Evolutionary conservation across 2,329 filamentous ascomycete species (phyloP), one percentile per base, ranked within the genome.

Genomic region (Dactylellina parvicollis): DNA sequence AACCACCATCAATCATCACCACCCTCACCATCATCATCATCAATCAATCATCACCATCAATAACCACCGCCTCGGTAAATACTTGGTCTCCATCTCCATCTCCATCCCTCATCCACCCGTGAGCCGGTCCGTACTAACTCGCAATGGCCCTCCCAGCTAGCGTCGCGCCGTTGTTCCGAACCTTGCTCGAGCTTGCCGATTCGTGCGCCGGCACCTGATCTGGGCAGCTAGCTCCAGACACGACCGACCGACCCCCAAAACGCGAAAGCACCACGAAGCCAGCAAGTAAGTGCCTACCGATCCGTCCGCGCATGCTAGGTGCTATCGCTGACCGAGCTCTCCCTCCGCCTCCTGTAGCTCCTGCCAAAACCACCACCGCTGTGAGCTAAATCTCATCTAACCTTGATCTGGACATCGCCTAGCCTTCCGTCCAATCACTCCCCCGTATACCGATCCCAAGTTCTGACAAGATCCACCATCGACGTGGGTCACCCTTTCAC

Each of bases 381-480:
- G 49, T 56, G n/a, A 61, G 57, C 57, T 50, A 49, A 59, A 34
- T 26, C 30, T 8, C 20, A 16, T 61, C 42, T 61, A 61, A 32
- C 54, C 62, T 66, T 26, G 12, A 67, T 72, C 67, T 36, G 60
- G 59, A 72, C 67, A 57, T 64, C 57, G 47, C 69, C 54, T 66
- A 50, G 44, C 54, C 60, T 36, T 22, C 54, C 46, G 47, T 73
- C 69, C 69, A 73, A 72, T 61, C 60, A 59, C 54, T 55, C 36
- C 60, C 64, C 36, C 66, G 56, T 59, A 36, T 55, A 52, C 50
- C 42, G 16, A 28, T 32, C 55, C 32, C 66, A 50, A 52, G 55
- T 50, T 60, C 67, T 55, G 66, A 71, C 66, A 64, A 60, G 67
- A 72, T 72, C 67, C 67, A 72, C 67, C 59, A 54, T 64, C 59